These are phyloP conservation scores for Cryptococcus hybrid DNA, from an alignment of 1,284 basidiomycete genomes.

Conservation along the genomic window DNA sequence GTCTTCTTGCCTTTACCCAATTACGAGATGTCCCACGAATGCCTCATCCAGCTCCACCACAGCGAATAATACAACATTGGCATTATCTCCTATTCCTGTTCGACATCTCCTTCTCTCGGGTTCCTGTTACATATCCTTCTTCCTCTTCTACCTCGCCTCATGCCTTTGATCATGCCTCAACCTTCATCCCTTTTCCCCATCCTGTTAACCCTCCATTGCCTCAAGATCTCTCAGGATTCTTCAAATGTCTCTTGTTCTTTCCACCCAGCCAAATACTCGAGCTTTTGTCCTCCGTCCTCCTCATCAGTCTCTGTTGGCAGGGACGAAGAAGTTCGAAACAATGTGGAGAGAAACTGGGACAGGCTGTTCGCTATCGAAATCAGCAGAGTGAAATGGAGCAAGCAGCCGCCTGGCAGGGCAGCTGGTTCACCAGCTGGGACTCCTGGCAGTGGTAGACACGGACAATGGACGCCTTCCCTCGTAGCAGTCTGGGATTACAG, in stretches of 20 bases:
- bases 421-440: conserved; percentile 3
- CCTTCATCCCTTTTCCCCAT: neutral
- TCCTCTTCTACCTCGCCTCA: conserved; percentile 42
- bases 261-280: conserved; percentile 45
- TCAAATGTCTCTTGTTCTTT: conserved; percentile 49
- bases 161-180: conserved; percentile 25
- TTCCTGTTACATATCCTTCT: conserved; percentile 42
- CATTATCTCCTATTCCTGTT: conserved; percentile 33
- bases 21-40: conserved; percentile 25
- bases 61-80: conserved; percentile 7
- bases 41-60: conserved; percentile 9
- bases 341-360: conserved; percentile 36
- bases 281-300: conserved; percentile 25
- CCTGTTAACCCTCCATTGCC: conserved; percentile 11
- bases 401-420: neutral
- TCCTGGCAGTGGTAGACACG: neutral
- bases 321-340: conserved; percentile 37
- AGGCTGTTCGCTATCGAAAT: conserved; percentile 34
- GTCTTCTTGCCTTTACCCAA: conserved; percentile 45
- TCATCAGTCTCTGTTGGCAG: conserved; percentile 12
- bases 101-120: conserved; percentile 44
- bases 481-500: conserved; percentile 11
- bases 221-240: conserved; percentile 39
- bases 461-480: neutral
- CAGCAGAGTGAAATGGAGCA: conserved; percentile 10